phyloP scores from a whole-genome alignment of 305 asterid genomes.

The Solanum chacoense region DNA sequence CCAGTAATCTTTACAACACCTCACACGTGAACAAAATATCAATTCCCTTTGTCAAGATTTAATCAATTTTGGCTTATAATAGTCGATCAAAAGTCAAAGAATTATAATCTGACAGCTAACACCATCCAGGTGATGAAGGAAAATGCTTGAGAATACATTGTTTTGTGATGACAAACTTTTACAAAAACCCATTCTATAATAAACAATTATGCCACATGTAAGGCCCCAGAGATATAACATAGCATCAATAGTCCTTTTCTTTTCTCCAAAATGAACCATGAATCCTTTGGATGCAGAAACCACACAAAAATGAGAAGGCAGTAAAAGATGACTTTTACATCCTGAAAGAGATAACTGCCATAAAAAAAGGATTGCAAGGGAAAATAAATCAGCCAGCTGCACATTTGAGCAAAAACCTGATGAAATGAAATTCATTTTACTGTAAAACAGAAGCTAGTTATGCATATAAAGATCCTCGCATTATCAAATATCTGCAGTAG shows the following conservation, averaged over 20 bases:
- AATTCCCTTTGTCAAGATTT: background rate
- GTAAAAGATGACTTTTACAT: background rate
- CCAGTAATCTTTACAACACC: background rate
- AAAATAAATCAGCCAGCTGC: background rate
- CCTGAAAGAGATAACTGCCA: background rate
- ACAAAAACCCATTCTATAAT: background rate
- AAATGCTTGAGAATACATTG: background rate
- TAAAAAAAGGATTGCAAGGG: background rate
- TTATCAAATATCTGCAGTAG: background rate
- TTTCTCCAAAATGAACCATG: background rate
- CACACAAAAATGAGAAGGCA: background rate
- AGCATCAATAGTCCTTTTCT: background rate
- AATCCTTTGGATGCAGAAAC: background rate
- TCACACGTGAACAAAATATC: background rate
- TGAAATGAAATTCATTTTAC: background rate
- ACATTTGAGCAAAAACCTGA: background rate
- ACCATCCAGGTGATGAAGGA: background rate
- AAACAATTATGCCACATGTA: background rate
- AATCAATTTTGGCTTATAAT: background rate
- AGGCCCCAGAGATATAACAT: background rate
- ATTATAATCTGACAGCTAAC: background rate
- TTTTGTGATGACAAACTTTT: background rate
- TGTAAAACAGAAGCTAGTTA: background rate
- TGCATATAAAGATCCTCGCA: background rate
- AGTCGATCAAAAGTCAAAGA: background rate